These are phyloP conservation scores for Hyphopichia homilentoma DNA, from an alignment of 805 yeast species.

Conservation along the genomic window DNA sequence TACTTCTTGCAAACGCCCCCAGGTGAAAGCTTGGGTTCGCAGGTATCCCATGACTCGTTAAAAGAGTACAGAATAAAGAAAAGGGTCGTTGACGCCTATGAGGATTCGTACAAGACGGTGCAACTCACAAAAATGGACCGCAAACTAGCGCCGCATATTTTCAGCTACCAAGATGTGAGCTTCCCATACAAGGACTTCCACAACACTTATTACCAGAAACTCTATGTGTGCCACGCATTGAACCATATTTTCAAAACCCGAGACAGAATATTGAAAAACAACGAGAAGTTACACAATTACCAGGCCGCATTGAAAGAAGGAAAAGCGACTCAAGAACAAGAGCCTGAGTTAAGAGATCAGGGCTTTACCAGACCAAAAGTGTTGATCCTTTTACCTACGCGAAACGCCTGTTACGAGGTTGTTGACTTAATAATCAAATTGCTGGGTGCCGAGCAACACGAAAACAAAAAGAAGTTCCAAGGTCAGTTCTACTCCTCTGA, in stretches of 20 bases:
- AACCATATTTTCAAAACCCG: slow-evolving; percentile 87
- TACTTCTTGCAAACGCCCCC: slow-evolving; percentile 33
- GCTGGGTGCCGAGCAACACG: slow-evolving; percentile 71
- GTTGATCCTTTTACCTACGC: slow-evolving; percentile 76
- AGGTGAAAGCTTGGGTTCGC: slow-evolving; percentile 14
- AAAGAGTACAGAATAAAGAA: slow-evolving; percentile 26
- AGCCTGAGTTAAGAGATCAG: slow-evolving; percentile 78
- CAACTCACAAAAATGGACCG: slow-evolving; percentile 38
- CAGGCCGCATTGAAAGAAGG: slow-evolving; percentile 37
- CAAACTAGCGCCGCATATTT: slow-evolving; percentile 57
- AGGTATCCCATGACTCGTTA: slow-evolving; percentile 7
- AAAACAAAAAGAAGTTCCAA: slow-evolving; percentile 72
- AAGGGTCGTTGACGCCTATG: slow-evolving; percentile 21
- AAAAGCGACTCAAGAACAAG: slow-evolving; percentile 36
- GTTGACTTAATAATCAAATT: slow-evolving; percentile 58
- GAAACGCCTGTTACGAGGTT: slow-evolving; percentile 70
- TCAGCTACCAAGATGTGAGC: slow-evolving; percentile 68
- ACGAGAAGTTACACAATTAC: slow-evolving; percentile 46
- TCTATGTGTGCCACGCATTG: slow-evolving; percentile 66
- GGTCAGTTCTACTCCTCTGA: slow-evolving; percentile 60
- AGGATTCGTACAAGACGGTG: slow-evolving; percentile 9
- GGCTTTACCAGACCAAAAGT: slow-evolving; percentile 95
- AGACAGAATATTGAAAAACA: slow-evolving; percentile 78
- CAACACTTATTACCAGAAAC: slow-evolving; percentile 54
- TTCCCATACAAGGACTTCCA: slow-evolving; percentile 51